Base-by-base conservation (phyloP, 192 early-diverging fungal species). In the Coemansia sp. region DNA sequence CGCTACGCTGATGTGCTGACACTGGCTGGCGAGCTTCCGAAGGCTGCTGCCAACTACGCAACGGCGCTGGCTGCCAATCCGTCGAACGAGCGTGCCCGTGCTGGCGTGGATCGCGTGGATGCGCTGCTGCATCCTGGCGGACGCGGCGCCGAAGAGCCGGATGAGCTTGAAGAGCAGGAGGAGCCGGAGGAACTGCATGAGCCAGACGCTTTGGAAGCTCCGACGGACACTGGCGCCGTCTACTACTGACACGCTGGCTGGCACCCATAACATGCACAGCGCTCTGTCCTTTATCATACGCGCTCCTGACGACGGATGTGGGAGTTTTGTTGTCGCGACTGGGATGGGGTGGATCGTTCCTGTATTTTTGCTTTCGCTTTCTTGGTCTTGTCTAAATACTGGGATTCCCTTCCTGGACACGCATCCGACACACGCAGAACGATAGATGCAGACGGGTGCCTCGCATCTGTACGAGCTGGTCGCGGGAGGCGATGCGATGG, bases 1-100 rank as follows among this genome's bases (percentile, higher is more conserved):
- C 37, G 73, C 9, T 79, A 73, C 32, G 82, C 77, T 2, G 82
- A 84, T 39, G 64, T 84, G 11, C 71, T 84, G 54, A 79, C 77
- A 16, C 71, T 84, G 62, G 77, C 72, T 8, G 73, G 72, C 32
- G 66, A 73, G 36, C 67, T 84, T 26, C 73, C 72, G 6, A 65
- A 67, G 51, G 82, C 82, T 16, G 73, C 76, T 0, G 72, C 47
- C 6, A 73, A 71, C 59, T 84, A 84, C 40, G 65, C 69, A 3
- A 65, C 67, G 0, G 82, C 82, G 16, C 42, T 84, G 62, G 41
- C 52, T 4, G 48, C 79, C 6, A 76, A 84, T 6, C 82, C 77
- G 5, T 41, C 58, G 11, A 70, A 76, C 37, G 69, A 75, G 61
- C 62, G 76, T 0, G 82, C 82, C 3, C 26, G 59, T 2, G 49